These are phyloP conservation scores for Wickerhamiella musiphila DNA, from an alignment of 805 yeast species.

Conservation along the genomic window DNA sequence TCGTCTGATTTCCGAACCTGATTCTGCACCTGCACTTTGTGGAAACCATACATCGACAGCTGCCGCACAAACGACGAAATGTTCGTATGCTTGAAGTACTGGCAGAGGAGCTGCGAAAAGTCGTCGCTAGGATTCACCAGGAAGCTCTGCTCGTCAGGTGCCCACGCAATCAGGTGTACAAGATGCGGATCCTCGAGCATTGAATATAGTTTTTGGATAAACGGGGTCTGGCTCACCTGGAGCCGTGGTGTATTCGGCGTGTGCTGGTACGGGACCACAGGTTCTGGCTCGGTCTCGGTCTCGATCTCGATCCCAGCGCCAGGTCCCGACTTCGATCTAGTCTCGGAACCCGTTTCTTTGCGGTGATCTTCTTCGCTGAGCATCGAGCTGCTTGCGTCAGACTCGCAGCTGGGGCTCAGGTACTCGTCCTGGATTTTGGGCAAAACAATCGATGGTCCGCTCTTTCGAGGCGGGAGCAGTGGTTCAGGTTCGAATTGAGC, in stretches of 20 bases:
- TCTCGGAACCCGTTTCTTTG: no score
- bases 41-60: slow-evolving; percentile 92
- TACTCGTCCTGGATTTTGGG: no score
- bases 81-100: slow-evolving; percentile 84
- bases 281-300: not conserved
- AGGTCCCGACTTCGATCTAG: not conserved
- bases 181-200: slow-evolving; percentile 71
- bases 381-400: not conserved
- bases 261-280: no score
- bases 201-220: slow-evolving; percentile 74
- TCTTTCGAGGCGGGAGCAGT: no score
- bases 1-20: not conserved
- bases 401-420: not conserved
- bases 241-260: slow-evolving; percentile 1
- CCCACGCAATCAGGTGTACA: slow-evolving; percentile 75
- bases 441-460: no score
- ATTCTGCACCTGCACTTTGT: slow-evolving; percentile 32
- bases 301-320: not conserved
- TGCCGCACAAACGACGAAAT: slow-evolving; percentile 88
- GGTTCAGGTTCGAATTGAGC: no score
- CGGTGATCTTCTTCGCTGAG: no score
- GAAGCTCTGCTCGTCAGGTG: slow-evolving; percentile 51
- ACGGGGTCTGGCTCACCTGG: slow-evolving; percentile 35
- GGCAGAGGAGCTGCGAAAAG: slow-evolving; percentile 53
- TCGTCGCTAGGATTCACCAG: slow-evolving; percentile 73